Evolutionary conservation across 2,329 filamentous ascomycete genomes (phyloP), one percentile per base, ranked within the genome.

Genomic region (Arachnopeziza araneosa): DNA sequence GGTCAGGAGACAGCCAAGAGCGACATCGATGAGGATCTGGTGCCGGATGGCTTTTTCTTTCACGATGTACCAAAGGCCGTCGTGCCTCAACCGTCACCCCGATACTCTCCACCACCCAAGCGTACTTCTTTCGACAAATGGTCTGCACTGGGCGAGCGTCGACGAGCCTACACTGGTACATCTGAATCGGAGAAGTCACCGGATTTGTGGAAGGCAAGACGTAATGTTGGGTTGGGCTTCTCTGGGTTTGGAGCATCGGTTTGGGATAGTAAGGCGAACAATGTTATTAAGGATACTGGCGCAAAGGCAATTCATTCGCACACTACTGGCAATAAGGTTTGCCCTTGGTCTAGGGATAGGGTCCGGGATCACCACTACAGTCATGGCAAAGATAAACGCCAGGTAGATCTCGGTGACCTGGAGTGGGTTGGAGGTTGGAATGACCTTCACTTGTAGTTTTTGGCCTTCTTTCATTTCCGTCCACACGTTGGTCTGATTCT

Each of bases 401-500:
- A 71, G 51, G 87, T 88, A 77, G 82, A 71, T 68, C 75, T 80
- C 71, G 87, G 89, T 77, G 83, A 93, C 72, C 78, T 93, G 80
- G 92, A 96, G 85, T 96, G 93, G 88, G 91, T 96, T 86, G 92
- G 92, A 80, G 91, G 90, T 78, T 96, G 90, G 86, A 86, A 90
- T 75, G 74, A 70, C 74, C 73, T 79, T 74, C 84, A 84, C 82
- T 86, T 85, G 83, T 86, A 70, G 69, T 71, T 63, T 68, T 63
- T 52, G 9, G 57, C 61, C 50, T 53, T 59, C 55, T 58, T 63
- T 63, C 51, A 62, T 57, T 55, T 61, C 26, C 56, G 23, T 17
- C 44, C 48, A 21, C 22, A 19, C 7, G 26, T 32, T 51, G 44
- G 56, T 60, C 54, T 54, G 26, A 32, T 52, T 56, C 61, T 63